These are phyloP conservation scores for Colletotrichum somersetense DNA, from an alignment of 2,329 filamentous ascomycete species.

Conservation along the genomic window DNA sequence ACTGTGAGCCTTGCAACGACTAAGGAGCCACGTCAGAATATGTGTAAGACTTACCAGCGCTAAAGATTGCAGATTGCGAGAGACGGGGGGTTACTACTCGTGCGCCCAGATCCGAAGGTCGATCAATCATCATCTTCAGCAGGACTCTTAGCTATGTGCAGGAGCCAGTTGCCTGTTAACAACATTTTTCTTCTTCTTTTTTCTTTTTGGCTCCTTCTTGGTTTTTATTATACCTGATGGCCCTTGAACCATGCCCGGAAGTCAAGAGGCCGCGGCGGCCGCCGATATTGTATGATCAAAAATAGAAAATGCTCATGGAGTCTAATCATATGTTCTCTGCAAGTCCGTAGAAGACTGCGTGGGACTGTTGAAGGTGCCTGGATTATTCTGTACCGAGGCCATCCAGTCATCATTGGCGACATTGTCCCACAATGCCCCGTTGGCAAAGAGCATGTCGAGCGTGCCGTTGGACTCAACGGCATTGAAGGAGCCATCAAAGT, in stretches of 20 bases:
- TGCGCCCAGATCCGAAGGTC: background rate
- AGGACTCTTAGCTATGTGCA: background rate
- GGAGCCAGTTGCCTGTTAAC: background rate
- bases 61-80: background rate
- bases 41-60: background rate
- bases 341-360: slow-evolving; percentile 12
- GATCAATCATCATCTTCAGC: background rate
- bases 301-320: background rate
- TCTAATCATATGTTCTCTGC: slow-evolving; percentile 30
- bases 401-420: slow-evolving; percentile 33
- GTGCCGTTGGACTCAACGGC: slow-evolving; percentile 34
- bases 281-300: background rate
- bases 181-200: background rate
- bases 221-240: background rate
- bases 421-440: slow-evolving; percentile 32
- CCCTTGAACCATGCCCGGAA: background rate
- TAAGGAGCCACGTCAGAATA: background rate
- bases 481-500: slow-evolving; percentile 37
- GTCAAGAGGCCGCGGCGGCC: background rate
- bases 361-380: slow-evolving; percentile 20
- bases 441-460: slow-evolving; percentile 38
- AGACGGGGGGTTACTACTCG: background rate
- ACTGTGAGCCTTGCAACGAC: background rate
- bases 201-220: background rate
- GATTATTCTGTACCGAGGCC: slow-evolving; percentile 26